phyloP scores from a whole-genome alignment of 495 filamentous ascomycete genomes.

The Penicillium tannophilum region DNA sequence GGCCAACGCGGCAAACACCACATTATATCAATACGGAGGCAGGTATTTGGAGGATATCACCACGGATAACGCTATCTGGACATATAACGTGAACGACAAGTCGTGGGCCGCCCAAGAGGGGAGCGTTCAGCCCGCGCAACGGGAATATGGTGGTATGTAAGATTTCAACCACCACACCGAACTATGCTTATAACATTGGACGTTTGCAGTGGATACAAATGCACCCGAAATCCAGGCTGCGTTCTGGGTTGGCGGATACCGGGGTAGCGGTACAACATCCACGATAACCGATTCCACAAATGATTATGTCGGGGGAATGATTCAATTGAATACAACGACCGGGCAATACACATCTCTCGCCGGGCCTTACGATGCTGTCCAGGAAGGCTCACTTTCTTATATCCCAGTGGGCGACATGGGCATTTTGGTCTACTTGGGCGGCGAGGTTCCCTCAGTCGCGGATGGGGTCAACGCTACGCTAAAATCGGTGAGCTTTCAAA shows the following conservation, averaged over 20 bases:
- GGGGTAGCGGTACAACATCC: conserved; percentile 10
- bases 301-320: conserved; percentile 9
- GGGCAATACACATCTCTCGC: conserved; percentile 7
- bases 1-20: background rate
- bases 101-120: background rate
- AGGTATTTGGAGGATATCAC: background rate
- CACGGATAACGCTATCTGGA: background rate
- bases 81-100: background rate
- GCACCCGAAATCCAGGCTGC: conserved; percentile 15
- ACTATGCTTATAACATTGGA: no score
- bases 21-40: background rate
- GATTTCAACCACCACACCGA: no score
- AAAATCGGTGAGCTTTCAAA: background rate
- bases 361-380: conserved; percentile 13
- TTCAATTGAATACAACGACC: conserved; percentile 22
- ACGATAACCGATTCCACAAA: conserved; percentile 17
- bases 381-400: conserved; percentile 17
- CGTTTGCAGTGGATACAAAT: conserved; percentile 11
- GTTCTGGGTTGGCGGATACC: conserved; percentile 22
- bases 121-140: conserved; percentile 13
- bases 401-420: conserved; percentile 13
- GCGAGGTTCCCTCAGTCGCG: conserved; percentile 17
- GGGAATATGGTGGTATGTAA: conserved; percentile 10
- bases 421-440: conserved; percentile 18
- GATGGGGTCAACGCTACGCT: conserved; percentile 15